Percentiles rank a stretch among this genome's conserved stretches.
Conservation (phyloP, 2,329 filamentous ascomycete species). For the Rhynchosporium secalis region DNA sequence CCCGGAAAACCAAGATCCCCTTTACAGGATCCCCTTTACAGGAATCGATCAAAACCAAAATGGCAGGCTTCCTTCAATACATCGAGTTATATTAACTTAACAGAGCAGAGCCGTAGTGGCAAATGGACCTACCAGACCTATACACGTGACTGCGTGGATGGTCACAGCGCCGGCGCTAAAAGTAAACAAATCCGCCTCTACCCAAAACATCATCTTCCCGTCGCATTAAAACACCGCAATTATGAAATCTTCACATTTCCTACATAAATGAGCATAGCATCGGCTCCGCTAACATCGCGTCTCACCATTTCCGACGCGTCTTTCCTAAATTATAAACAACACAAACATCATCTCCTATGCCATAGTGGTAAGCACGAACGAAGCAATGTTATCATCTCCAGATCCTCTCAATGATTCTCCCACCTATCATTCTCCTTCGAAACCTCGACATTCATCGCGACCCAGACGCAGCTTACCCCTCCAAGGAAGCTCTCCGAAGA, state of each 20-base stretch:
- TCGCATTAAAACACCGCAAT: constrained; percentile 14
- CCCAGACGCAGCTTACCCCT: constrained; percentile 31
- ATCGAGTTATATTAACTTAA: too few species aligned
- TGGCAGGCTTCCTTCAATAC: too few species aligned
- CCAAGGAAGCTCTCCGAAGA: constrained; percentile 38
- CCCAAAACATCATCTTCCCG: constrained; percentile 6
- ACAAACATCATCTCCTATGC: constrained; percentile 13
- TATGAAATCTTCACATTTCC: constrained; percentile 21
- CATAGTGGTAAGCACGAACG: constrained; percentile 28
- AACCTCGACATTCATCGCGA: constrained; percentile 31
- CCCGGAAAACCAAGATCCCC: too few species aligned
- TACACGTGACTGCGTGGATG: constrained; percentile 12
- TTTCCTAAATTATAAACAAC: constrained; percentile 6
- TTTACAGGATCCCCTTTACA: too few species aligned
- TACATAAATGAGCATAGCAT: constrained; percentile 19
- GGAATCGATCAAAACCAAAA: too few species aligned
- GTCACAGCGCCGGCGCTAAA: constrained; percentile 1
- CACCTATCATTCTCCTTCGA: constrained; percentile 34
- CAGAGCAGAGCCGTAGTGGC: background rate
- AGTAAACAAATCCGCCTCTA: constrained; percentile 15
- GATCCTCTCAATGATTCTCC: constrained; percentile 40
- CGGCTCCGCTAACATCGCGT: constrained; percentile 11
- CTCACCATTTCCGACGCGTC: constrained; percentile 10
- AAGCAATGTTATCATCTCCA: constrained; percentile 37
- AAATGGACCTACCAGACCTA: background rate